phyloP scores from a whole-genome alignment of 345 rosid species.

The Nasturtium officinale region DNA sequence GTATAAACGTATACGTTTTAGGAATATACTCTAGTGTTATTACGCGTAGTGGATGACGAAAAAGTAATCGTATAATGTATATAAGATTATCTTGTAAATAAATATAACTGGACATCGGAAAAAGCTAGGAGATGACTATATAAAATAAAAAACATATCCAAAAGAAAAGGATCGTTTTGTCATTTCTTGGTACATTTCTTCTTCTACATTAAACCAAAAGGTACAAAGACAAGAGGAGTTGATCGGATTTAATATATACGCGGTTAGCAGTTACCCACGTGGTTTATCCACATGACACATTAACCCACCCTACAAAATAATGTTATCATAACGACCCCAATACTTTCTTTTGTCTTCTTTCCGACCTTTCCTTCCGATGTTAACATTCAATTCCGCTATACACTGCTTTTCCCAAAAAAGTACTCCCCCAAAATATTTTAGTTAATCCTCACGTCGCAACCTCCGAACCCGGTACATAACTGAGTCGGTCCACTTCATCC shows the following conservation, averaged over 20 bases:
- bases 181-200: neutral
- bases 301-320: constrained; percentile 32
- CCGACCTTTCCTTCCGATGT: constrained; percentile 14
- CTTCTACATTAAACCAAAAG: constrained; percentile 18
- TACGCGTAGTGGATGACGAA: neutral
- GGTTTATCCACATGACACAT: constrained; percentile 26
- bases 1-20: constrained; percentile 11
- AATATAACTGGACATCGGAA: neutral
- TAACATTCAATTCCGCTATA: constrained; percentile 32
- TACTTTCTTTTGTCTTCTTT: constrained; percentile 15
- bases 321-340: constrained; percentile 23
- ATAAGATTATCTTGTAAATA: neutral
- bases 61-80: neutral
- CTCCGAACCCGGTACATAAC: constrained; percentile 59
- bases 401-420: constrained; percentile 28
- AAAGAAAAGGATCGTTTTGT: constrained; percentile 34
- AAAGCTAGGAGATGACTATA: neutral
- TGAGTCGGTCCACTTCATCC: constrained; percentile 76
- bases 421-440: neutral
- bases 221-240: constrained; percentile 28
- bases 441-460: constrained; percentile 50
- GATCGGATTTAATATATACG: constrained; percentile 14
- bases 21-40: constrained; percentile 24
- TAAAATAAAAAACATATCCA: neutral
- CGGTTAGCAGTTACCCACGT: constrained; percentile 36